phyloP scores from a whole-genome alignment of 768 basidiomycete species.

The Tylopilus sp. region DNA sequence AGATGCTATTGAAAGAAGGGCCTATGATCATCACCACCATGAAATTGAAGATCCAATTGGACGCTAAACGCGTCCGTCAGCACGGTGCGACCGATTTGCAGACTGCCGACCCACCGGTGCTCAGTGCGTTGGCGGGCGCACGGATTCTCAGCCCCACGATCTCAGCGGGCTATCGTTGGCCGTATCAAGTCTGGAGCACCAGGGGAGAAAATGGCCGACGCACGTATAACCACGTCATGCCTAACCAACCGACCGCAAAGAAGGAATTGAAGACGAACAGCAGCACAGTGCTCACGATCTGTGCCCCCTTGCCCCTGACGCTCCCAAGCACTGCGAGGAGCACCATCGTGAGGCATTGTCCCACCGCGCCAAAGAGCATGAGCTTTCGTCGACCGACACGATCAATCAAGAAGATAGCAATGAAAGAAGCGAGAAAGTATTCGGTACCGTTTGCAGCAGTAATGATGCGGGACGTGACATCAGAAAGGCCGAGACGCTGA shows the following conservation, averaged over 20 bases:
- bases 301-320: conserved; percentile 44
- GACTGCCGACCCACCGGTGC: conserved; percentile 37
- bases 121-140: conserved; percentile 61
- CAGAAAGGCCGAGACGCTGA: conserved; percentile 55
- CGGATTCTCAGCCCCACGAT: conserved; percentile 60
- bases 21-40: conserved; percentile 59
- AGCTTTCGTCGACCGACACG: conserved; percentile 68
- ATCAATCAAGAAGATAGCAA: conserved; percentile 72
- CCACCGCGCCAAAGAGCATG: conserved; percentile 67
- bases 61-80: conserved; percentile 17
- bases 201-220: conserved; percentile 18
- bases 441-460: conserved; percentile 70
- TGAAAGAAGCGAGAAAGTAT: conserved; percentile 66
- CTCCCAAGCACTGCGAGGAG: conserved; percentile 57
- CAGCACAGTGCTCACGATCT: conserved; percentile 50
- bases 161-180: conserved; percentile 50
- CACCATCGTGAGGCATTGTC: conserved; percentile 56
- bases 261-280: conserved; percentile 72
- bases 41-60: conserved; percentile 60
- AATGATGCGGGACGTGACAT: conserved; percentile 57
- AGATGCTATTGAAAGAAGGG: conserved; percentile 54
- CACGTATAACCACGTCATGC: conserved; percentile 70
- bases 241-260: conserved; percentile 68
- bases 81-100: not conserved
- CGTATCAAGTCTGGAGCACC: not conserved